Conservation (phyloP, 78 protist species). For the Dictyostelium firmibasis region DNA sequence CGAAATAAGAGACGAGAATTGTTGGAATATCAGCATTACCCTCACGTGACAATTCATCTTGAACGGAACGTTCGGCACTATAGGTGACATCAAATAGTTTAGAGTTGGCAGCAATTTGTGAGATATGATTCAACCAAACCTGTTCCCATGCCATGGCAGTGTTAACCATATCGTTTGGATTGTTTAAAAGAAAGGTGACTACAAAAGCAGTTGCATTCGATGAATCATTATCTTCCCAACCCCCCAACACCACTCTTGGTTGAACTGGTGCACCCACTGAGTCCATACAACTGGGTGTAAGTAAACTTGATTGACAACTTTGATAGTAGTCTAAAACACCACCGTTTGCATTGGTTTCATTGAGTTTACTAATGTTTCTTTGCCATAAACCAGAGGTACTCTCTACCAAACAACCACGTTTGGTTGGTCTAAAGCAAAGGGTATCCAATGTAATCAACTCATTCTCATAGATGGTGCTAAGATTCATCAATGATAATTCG, state of each 20-base stretch:
- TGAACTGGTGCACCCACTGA: slow-evolving; percentile 53
- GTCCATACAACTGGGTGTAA: slow-evolving; percentile 27
- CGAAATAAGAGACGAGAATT: slow-evolving; percentile 47
- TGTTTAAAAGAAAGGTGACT: slow-evolving; percentile 39
- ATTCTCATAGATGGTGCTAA: neutral
- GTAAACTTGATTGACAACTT: neutral
- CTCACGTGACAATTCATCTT: slow-evolving; percentile 81
- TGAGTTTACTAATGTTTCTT: neutral
- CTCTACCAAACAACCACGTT: slow-evolving; percentile 50
- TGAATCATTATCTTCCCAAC: slow-evolving; percentile 33
- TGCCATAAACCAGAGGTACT: slow-evolving; percentile 56
- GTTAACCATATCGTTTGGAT: neutral
- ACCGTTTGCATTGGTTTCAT: neutral
- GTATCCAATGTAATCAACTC: neutral
- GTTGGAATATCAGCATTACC: slow-evolving; percentile 74
- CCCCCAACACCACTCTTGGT: slow-evolving; percentile 55
- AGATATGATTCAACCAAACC: slow-evolving; percentile 18
- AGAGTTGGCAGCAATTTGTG: neutral
- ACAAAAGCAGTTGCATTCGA: slow-evolving; percentile 38
- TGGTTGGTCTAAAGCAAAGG: slow-evolving; percentile 60
- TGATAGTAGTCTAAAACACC: neutral
- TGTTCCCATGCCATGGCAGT: slow-evolving; percentile 63
- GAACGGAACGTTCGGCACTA: slow-evolving; percentile 55
- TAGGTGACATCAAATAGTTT: neutral
- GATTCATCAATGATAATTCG: slow-evolving; percentile 1